A percentile compares a stretch with the other conserved stretches of the same genome.
phyloP scores from a whole-genome alignment of 441 rosid species.

The Adansonia madagascariensis region DNA sequence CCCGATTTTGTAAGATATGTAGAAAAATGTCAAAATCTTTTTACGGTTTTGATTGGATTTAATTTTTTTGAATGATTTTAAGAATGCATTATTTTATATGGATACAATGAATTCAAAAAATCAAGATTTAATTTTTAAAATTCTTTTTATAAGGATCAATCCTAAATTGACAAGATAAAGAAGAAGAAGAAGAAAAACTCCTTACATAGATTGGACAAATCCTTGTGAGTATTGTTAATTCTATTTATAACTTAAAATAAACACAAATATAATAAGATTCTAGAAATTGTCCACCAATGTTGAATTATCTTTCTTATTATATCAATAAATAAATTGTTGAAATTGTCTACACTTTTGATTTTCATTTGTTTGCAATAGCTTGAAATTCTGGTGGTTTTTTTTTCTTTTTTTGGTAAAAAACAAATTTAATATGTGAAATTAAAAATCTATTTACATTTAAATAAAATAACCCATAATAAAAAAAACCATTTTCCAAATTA shows the following conservation, averaged over 20 bases:
- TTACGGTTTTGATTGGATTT: no score
- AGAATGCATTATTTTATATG: no score
- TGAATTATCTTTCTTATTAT: neutral
- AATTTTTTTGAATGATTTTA: no score
- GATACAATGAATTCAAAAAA: no score
- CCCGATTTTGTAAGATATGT: neutral
- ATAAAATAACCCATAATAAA: no score
- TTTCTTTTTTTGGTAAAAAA: neutral
- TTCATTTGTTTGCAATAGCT: neutral
- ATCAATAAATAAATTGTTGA: neutral
- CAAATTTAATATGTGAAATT: neutral
- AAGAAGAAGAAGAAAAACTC: no score
- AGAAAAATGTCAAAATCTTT: neutral
- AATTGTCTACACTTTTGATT: neutral
- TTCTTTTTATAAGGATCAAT: no score
- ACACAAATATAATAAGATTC: neutral
- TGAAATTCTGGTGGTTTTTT: neutral
- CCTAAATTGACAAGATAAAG: neutral
- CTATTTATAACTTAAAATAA: no score
- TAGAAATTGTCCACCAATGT: neutral
- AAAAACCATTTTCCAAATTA: neutral
- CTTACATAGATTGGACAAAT: no score
- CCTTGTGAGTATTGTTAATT: no score
- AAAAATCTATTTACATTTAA: neutral
- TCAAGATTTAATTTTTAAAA: no score